Evolutionary conservation across 1,139 yeast genomes (phyloP), one percentile per base, ranked within the genome.

Genomic region (Yamadazyma spencermartinsiae): DNA sequence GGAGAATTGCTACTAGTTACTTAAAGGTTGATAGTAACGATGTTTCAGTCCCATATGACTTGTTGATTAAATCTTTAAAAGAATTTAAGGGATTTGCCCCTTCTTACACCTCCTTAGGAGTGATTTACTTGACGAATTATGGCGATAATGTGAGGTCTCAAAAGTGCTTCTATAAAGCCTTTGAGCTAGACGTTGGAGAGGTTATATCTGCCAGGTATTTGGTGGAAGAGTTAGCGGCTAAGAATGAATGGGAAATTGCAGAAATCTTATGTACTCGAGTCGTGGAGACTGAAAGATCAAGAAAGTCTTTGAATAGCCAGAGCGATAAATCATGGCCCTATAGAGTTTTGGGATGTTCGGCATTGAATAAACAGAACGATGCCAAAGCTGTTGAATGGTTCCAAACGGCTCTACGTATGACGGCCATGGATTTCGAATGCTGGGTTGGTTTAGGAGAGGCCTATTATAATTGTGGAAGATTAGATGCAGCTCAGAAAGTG

Each of bases 401-500:
- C 54, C 98, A 92, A 60, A 77, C 81, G 20, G 90, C 96, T 0
- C 67, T 94, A 39, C 73, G 98, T 45, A 66, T 86, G 48, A 68
- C 80, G 27, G 68, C 85, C 0, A 54, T 58, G 41, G 97, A 92
- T 60, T 60, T 76, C 7, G 82, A 86, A 49, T 82, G 96, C 10
- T 90, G 98, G 98, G 72, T 86, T 18, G 97, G 97, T 0, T 68
- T 92, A 27, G 98, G 98, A 15, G 98, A 94, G 58, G 94, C 97
- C 0, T 92, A 92, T 57, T 71, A 75, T 41, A 78, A 81, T 33
- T 80, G 95, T 60, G 98, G 98, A 4, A 74, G 96, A 45, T 68
- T 82, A 35, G 92, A 86, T 42, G 95, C 98, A 2, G 88, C 96
- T 0, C 73, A 77, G 7, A 89, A 86, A 55, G 97, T 94, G 1